Conservation (phyloP, 306 rosid genomes). For the Vigna hirtella region DNA sequence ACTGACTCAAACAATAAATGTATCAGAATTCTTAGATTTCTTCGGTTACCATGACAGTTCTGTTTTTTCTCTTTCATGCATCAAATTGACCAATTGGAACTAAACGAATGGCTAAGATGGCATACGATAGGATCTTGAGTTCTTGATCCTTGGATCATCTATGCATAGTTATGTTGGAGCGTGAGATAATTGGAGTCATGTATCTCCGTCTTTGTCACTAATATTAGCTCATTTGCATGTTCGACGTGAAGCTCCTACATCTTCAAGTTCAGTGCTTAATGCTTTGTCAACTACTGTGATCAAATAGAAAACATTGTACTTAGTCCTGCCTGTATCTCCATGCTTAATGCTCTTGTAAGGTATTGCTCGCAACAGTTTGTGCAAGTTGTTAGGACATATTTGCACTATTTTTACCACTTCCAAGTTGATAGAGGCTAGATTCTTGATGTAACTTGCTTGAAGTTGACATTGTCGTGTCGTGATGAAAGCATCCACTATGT, state of each 20-base stretch:
- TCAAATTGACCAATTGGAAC: neutral
- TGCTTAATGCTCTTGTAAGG: neutral
- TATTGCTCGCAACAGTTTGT: neutral
- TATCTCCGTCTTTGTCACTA: neutral
- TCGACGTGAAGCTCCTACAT: neutral
- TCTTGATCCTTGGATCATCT: neutral
- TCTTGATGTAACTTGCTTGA: conserved; percentile 2
- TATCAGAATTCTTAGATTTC: neutral
- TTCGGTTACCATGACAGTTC: neutral
- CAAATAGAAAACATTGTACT: conserved; percentile 2
- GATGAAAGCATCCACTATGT: neutral
- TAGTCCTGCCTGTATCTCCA: neutral
- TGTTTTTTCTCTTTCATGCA: neutral
- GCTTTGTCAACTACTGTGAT: neutral
- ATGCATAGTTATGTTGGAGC: neutral
- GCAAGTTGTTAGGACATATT: neutral
- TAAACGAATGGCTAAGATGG: neutral
- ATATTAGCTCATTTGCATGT: neutral
- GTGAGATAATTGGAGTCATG: neutral
- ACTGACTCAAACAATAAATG: neutral
- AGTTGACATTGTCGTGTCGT: conserved; percentile 24
- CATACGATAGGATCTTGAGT: too few species aligned
- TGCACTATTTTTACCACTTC: conserved; percentile 18
- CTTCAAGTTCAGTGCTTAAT: conserved; percentile 2
- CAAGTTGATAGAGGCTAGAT: conserved; percentile 14